Conservation (phyloP, 495 filamentous ascomycete genomes). For the Xylaria palmicola region DNA sequence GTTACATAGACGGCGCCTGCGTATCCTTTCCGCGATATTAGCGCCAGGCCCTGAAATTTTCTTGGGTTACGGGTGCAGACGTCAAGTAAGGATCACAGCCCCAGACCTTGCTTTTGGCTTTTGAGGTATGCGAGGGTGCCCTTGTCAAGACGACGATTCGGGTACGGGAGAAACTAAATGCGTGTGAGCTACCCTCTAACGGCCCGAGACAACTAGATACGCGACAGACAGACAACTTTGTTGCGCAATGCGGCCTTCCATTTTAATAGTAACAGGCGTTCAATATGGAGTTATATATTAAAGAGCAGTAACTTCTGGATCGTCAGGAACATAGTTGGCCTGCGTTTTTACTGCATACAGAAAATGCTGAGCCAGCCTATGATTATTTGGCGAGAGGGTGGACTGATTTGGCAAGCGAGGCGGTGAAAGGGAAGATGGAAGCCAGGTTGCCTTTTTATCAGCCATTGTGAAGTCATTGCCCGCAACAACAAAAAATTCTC, state of each 20-base stretch:
- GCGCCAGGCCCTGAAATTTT: neutral
- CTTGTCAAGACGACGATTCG: neutral
- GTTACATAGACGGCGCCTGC: neutral
- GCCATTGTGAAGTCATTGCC: neutral
- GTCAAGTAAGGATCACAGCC: slow-evolving; percentile 12
- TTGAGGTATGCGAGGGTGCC: neutral
- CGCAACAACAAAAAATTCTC: slow-evolving; percentile 13
- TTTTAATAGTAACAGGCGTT: neutral
- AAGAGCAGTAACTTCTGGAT: no score
- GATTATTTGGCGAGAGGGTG: no score
- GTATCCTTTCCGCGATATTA: slow-evolving; percentile 6
- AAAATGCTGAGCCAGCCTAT: no score
- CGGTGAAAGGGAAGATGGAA: neutral
- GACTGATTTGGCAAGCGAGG: neutral
- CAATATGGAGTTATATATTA: no score
- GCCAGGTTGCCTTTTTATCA: neutral
- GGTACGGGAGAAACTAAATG: neutral
- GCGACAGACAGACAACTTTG: neutral
- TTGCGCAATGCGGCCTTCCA: neutral
- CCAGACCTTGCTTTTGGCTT: slow-evolving; percentile 3
- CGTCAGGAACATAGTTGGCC: no score
- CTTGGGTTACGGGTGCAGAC: neutral
- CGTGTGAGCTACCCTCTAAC: neutral
- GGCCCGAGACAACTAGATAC: neutral
- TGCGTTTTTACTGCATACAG: no score